phyloP scores from a whole-genome alignment of 305 asterid species.

The Fraxinus greggii region DNA sequence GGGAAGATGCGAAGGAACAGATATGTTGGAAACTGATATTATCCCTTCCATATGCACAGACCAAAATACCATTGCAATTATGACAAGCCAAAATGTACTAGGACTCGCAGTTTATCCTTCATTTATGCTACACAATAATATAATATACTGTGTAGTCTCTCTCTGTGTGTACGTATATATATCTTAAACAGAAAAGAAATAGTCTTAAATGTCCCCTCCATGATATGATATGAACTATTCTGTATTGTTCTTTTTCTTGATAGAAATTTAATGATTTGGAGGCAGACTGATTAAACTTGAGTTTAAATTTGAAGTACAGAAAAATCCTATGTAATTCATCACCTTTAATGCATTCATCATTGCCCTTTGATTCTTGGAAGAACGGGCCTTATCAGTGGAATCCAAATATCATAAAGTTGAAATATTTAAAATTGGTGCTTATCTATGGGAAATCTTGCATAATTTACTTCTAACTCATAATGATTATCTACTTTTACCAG shows the following conservation, averaged over 20 bases:
- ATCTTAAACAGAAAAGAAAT: not conserved
- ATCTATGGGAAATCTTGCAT: not conserved
- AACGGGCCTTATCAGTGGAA: not conserved
- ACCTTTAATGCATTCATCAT: constrained; percentile 12
- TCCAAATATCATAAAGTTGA: not conserved
- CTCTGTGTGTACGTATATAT: not conserved
- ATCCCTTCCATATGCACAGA: constrained; percentile 25
- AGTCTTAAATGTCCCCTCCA: constrained; percentile 20
- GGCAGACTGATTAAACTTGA: not conserved
- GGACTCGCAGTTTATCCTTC: constrained; percentile 12
- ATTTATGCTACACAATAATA: constrained; percentile 16
- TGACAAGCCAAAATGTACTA: constrained; percentile 1
- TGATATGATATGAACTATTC: not conserved
- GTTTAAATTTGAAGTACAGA: not conserved
- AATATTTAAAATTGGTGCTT: not conserved
- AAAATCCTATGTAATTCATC: not conserved
- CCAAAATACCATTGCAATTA: constrained; percentile 20
- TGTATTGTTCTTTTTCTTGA: constrained; percentile 18
- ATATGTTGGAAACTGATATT: constrained; percentile 41
- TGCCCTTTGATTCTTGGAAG: not conserved
- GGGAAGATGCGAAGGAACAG: constrained; percentile 51
- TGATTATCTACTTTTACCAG: not conserved
- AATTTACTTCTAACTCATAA: not conserved
- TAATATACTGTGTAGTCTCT: not conserved
- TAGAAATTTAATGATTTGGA: constrained; percentile 13